phyloP scores from a whole-genome alignment of 78 protist genomes.

The Guillardia theta region DNA sequence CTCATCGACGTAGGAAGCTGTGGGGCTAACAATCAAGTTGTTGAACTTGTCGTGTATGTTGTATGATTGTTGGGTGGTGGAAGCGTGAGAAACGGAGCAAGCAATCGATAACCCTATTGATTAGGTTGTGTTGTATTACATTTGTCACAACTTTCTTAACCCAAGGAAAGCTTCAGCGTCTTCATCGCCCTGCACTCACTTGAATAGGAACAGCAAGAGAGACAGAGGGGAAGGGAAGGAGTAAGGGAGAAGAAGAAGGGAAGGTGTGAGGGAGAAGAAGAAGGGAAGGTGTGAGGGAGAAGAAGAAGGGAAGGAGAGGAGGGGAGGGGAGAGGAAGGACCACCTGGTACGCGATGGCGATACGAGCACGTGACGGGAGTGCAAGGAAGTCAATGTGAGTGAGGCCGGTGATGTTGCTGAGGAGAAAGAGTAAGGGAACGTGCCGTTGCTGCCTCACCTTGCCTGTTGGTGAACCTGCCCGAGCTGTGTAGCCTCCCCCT shows the following conservation, averaged over 20 bases:
- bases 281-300: neutral
- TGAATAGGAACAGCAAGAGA: neutral
- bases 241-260: neutral
- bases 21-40: no score
- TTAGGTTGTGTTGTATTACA: neutral
- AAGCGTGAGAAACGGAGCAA: no score
- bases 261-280: neutral
- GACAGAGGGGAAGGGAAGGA: neutral
- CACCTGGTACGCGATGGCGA: neutral
- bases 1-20: no score
- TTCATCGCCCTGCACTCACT: neutral
- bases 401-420: slow-evolving; percentile 38
- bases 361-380: neutral
- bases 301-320: neutral
- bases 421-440: no score
- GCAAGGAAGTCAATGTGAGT: slow-evolving; percentile 24
- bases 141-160: neutral
- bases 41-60: no score
- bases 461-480: slow-evolving; percentile 33
- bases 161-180: neutral
- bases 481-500: neutral
- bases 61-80: no score
- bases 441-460: no score
- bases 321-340: neutral
- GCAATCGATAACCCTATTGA: no score